Evolutionary conservation across 805 yeast genomes (phyloP).

Genomic region (Wickerhamiella azymoides): DNA sequence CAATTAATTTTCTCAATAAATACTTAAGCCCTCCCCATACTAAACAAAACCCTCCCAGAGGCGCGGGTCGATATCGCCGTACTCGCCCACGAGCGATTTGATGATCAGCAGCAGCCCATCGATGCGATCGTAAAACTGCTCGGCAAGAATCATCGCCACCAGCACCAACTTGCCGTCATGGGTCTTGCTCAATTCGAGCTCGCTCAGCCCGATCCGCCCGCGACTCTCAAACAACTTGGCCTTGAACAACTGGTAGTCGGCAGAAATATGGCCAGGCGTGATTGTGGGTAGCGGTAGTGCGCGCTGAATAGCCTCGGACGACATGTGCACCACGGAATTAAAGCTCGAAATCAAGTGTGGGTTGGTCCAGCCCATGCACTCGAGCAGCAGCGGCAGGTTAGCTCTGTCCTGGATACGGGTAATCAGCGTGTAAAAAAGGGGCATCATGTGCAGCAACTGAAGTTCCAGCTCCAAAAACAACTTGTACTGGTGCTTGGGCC

Average conservation of each 20-base stretch:
- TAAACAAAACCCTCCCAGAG: conserved; percentile 5
- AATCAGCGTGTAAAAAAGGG: conserved; percentile 4
- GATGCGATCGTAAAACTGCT: conserved; percentile 4
- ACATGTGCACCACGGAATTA: conserved; percentile 1
- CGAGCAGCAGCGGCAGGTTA: conserved; percentile 4
- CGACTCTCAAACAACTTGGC: neutral
- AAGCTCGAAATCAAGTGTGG: conserved; percentile 3
- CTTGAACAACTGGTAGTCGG: conserved; percentile 2
- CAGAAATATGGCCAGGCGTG: conserved; percentile 4
- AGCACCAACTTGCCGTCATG: conserved; percentile 7
- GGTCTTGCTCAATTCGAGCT: conserved; percentile 1
- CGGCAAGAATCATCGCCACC: conserved; percentile 4
- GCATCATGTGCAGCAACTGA: conserved; percentile 5
- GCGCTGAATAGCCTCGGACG: conserved; percentile 1
- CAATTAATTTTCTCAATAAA: no score
- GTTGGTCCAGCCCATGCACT: conserved; percentile 7
- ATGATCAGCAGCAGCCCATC: conserved; percentile 4
- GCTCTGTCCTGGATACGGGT: conserved; percentile 1
- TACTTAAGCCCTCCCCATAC: neutral
- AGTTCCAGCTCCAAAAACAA: neutral
- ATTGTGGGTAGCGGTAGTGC: conserved; percentile 5
- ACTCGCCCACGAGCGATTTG: conserved; percentile 8
- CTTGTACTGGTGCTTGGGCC: conserved; percentile 7
- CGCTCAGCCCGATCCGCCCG: neutral
- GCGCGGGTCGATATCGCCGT: conserved; percentile 1